phyloP scores from a whole-genome alignment of 2,329 filamentous ascomycete genomes.

The Xylaria sp. region DNA sequence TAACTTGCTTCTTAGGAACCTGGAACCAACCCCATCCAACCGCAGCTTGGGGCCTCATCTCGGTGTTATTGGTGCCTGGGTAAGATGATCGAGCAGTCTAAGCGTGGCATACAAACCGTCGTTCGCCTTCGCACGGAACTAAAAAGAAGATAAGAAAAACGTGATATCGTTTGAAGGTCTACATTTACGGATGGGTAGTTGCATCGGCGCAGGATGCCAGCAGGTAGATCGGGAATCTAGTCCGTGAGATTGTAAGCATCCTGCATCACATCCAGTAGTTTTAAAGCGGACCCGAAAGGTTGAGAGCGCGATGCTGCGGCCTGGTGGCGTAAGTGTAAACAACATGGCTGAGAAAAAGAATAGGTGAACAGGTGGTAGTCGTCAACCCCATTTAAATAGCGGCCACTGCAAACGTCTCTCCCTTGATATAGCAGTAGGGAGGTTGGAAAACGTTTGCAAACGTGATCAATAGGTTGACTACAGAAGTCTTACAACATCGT shows the following conservation, averaged over 20 bases:
- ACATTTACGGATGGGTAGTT: not conserved
- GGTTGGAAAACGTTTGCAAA: not conserved
- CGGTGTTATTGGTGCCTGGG: not conserved
- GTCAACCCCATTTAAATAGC: not conserved
- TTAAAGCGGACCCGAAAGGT: not conserved
- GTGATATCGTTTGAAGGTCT: not conserved
- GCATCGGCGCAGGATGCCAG: not conserved
- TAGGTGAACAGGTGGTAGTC: not conserved
- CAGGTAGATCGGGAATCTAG: not conserved
- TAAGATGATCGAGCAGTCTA: not conserved
- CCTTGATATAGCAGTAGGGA: not conserved
- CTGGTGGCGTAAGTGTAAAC: constrained; percentile 24
- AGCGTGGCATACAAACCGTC: not conserved
- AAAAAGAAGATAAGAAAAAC: not conserved
- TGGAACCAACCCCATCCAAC: constrained; percentile 10
- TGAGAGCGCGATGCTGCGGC: constrained; percentile 1
- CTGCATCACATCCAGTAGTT: not conserved
- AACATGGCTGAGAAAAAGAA: constrained; percentile 26
- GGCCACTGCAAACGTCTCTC: not conserved
- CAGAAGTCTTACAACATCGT: not conserved
- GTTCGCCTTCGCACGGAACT: constrained; percentile 2
- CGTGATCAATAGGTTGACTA: not conserved
- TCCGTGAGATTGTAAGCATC: constrained; percentile 22
- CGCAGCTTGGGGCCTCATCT: not conserved
- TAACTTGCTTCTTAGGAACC: constrained; percentile 12